These are phyloP conservation scores for Dissoconium aciculare DNA, from an alignment of 2,329 filamentous ascomycete species.

Conservation along the genomic window DNA sequence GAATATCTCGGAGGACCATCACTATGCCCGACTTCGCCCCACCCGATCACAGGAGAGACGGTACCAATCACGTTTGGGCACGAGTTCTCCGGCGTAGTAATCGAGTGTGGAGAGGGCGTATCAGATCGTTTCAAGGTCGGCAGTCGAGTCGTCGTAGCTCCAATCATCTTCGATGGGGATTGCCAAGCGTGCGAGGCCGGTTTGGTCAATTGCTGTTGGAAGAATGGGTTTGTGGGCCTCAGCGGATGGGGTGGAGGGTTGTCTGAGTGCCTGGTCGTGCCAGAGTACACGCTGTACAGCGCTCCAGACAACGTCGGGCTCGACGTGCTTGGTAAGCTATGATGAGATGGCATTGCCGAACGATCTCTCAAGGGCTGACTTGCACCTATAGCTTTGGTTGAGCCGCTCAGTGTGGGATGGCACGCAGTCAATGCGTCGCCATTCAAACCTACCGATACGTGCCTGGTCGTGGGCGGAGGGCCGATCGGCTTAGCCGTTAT, in stretches of 20 bases:
- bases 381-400: slow-evolving; percentile 35
- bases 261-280: slow-evolving; percentile 37
- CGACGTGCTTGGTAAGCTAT: slow-evolving; percentile 30
- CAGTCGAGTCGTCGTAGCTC: slow-evolving; percentile 30
- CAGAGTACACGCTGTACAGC: slow-evolving; percentile 30
- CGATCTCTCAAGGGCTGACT: slow-evolving; percentile 1
- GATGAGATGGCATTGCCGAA: background rate
- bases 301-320: slow-evolving; percentile 38
- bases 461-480: slow-evolving; percentile 38
- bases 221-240: slow-evolving; percentile 39
- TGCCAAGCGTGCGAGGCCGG: slow-evolving; percentile 39
- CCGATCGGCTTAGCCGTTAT: slow-evolving; percentile 40
- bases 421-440: slow-evolving; percentile 39
- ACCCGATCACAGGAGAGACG: slow-evolving; percentile 39
- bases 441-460: slow-evolving; percentile 33
- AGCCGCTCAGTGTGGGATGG: slow-evolving; percentile 42
- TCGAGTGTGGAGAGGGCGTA: slow-evolving; percentile 38
- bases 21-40: slow-evolving; percentile 36
- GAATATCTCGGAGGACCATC: slow-evolving; percentile 24
- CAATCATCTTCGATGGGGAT: slow-evolving; percentile 40
- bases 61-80: slow-evolving; percentile 40
- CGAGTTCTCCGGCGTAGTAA: slow-evolving; percentile 38
- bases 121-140: slow-evolving; percentile 32
- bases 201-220: slow-evolving; percentile 40
- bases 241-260: slow-evolving; percentile 40